A percentile compares a stretch with the other conserved stretches of the same genome.
Evolutionary conservation across 108 stramenopile species (phyloP).

Genomic region (Fragilariopsis cylindrus): DNA sequence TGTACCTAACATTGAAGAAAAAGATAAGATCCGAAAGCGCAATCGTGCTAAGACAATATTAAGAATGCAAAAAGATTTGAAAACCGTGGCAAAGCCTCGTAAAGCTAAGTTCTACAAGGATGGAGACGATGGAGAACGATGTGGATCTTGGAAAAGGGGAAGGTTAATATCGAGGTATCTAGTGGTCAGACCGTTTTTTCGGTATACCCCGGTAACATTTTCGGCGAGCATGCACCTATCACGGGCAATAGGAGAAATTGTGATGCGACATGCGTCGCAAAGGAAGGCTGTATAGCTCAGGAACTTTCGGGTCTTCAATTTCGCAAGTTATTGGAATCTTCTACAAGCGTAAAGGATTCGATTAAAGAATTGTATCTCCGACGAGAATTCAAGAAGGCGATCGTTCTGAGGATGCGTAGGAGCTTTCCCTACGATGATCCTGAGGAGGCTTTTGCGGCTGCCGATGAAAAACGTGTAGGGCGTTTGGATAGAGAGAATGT

Average conservation of each 20-base stretch:
- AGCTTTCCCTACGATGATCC: conserved; percentile 72
- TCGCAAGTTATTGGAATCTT: conserved; percentile 55
- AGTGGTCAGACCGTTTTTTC: conserved; percentile 46
- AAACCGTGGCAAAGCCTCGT: conserved; percentile 29
- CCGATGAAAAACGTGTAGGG: conserved; percentile 55
- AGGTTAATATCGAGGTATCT: conserved; percentile 40
- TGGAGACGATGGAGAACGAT: conserved; percentile 59
- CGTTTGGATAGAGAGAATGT: conserved; percentile 51
- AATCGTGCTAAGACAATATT: conserved; percentile 82
- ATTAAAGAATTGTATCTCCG: conserved; percentile 69
- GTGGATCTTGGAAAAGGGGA: conserved; percentile 57
- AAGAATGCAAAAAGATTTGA: conserved; percentile 67
- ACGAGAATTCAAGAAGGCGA: conserved; percentile 84
- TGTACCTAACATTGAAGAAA: conserved; percentile 66
- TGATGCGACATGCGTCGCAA: conserved; percentile 60
- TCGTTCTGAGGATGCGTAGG: conserved; percentile 56
- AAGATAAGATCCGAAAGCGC: conserved; percentile 77
- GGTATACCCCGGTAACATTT: conserved; percentile 62
- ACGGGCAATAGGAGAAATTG: conserved; percentile 65
- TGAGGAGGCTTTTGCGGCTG: conserved; percentile 69
- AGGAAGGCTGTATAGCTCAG: conserved; percentile 56
- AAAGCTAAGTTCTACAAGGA: conserved; percentile 53
- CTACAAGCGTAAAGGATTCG: conserved; percentile 55
- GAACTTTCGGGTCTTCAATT: conserved; percentile 59
- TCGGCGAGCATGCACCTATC: conserved; percentile 72